Base-by-base conservation (phyloP, 1,284 basidiomycete genomes). In the Pyrrhoderma lamaoense region DNA sequence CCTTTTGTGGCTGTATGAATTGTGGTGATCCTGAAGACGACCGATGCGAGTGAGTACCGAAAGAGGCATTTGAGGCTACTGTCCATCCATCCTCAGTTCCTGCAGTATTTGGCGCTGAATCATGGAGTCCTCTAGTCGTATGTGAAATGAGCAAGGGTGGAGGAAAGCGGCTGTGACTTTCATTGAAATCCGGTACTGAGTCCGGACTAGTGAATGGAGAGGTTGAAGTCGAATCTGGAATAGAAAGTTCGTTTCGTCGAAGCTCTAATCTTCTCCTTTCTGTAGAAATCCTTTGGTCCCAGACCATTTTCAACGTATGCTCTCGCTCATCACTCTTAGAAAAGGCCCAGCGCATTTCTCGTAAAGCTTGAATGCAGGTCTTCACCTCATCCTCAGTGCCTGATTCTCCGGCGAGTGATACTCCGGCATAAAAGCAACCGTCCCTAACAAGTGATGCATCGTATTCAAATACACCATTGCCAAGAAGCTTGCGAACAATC, bases 311-410 rank as follows among this genome's bases (percentile, higher is more conserved):
- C 43, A 89, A 67, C 0, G 76, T 78, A 55, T 79, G 76, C 59
- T 80, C 77, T 39, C 82, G 73, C 60, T 89, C 87, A 51, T 82
- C 79, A 52, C 77, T 80, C 61, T 82, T 83, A 9, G 82, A 82
- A 62, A 82, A 87, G 2, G 77, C 80, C 89, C 90, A 93, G 9
- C 80, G 77, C 75, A 90, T 84, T 62, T 88, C 80, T 8, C 76
- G 69, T 13, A 93, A 73, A 3, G 88, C 87, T 16, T 76, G 71
- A 0, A 93, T 67, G 59, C 86, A 92, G 8, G 80, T 65, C 31
- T 76, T 70, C 19, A 90, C 76, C 38, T 87, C 85, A 21, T 89
- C 85, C 45, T 85, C 79, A 19, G 74, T 65, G 13, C 77, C 79
- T 8, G 66, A 66, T 18, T 82, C 72, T 37, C 65, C 69, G 16